A percentile compares a stretch with the other conserved stretches of the same genome.
phyloP scores from a whole-genome alignment of 2,329 filamentous ascomycete species.

The Beauveria sp. region DNA sequence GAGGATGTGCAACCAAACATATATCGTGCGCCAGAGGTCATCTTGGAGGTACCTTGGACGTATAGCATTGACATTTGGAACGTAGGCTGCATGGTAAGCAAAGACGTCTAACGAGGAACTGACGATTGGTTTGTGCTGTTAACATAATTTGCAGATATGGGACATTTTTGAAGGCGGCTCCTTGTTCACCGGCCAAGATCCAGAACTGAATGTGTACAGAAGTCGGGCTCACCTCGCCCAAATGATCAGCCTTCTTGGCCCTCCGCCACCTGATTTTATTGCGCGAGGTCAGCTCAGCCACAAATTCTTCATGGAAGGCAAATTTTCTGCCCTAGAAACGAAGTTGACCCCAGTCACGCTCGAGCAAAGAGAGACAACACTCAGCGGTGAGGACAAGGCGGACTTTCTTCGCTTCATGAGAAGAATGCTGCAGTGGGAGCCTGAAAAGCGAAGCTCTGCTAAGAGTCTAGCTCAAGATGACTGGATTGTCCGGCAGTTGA shows the following conservation, averaged over 20 bases:
- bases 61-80: conserved; percentile 42
- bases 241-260: conserved; percentile 37
- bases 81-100: conserved; percentile 39
- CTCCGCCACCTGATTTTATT: conserved; percentile 30
- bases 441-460: conserved; percentile 12
- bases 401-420: conserved; percentile 27
- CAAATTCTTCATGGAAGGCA: conserved; percentile 34
- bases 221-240: conserved; percentile 40
- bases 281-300: conserved; percentile 20
- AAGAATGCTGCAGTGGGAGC: conserved; percentile 31
- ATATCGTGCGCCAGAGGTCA: too few relatives aligned
- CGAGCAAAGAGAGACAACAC: conserved; percentile 27
- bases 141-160: conserved; percentile 32
- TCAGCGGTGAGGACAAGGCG: conserved; percentile 23
- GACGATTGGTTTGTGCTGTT: not conserved
- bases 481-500: conserved; percentile 9
- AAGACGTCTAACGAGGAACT: not conserved
- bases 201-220: conserved; percentile 29
- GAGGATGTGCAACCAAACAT: conserved; percentile 22
- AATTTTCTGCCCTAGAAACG: not conserved
- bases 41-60: not conserved
- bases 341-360: conserved; percentile 21
- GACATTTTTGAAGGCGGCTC: conserved; percentile 37
- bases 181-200: conserved; percentile 35
- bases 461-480: too few relatives aligned